Conservation (phyloP, 345 rosid species). For the Populus pruinosa region DNA sequence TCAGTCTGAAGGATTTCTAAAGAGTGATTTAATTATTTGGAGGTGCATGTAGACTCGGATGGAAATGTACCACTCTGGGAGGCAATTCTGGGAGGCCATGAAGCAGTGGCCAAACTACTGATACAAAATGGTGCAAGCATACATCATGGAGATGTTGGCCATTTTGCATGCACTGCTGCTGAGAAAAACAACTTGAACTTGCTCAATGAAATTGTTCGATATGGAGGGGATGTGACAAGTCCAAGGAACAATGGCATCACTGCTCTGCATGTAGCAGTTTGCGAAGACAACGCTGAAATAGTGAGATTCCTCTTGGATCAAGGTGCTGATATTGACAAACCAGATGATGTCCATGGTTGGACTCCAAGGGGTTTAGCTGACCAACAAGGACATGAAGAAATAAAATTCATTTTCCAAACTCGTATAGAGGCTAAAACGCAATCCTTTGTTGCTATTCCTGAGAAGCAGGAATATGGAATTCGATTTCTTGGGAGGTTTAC, state of each 20-base stretch:
- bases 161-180: slow-evolving; percentile 65
- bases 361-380: slow-evolving; percentile 71
- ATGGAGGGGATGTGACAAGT: slow-evolving; percentile 56
- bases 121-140: slow-evolving; percentile 44
- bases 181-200: slow-evolving; percentile 63
- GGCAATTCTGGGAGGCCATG: slow-evolving; percentile 65
- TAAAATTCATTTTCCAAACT: slow-evolving; percentile 48
- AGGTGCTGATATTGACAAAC: slow-evolving; percentile 64
- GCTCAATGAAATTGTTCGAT: slow-evolving; percentile 47
- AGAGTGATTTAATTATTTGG: not conserved
- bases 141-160: slow-evolving; percentile 64
- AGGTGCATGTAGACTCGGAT: slow-evolving; percentile 49
- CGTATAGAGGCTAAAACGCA: slow-evolving; percentile 29
- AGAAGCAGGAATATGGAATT: slow-evolving; percentile 40
- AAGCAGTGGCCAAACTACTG: slow-evolving; percentile 43
- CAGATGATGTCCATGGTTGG: slow-evolving; percentile 67
- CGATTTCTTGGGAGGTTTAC: slow-evolving; percentile 60
- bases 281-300: slow-evolving; percentile 65
- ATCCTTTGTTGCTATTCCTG: slow-evolving; percentile 40
- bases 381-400: slow-evolving; percentile 83
- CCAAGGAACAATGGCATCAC: slow-evolving; percentile 54
- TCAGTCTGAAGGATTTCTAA: not conserved
- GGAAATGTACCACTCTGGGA: slow-evolving; percentile 83
- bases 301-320: slow-evolving; percentile 61
- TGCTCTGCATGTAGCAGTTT: slow-evolving; percentile 78